Evolutionary conservation across 306 rosid genomes (phyloP), one percentile per base, ranked within the genome.

Genomic region (Dryas alaskensis): DNA sequence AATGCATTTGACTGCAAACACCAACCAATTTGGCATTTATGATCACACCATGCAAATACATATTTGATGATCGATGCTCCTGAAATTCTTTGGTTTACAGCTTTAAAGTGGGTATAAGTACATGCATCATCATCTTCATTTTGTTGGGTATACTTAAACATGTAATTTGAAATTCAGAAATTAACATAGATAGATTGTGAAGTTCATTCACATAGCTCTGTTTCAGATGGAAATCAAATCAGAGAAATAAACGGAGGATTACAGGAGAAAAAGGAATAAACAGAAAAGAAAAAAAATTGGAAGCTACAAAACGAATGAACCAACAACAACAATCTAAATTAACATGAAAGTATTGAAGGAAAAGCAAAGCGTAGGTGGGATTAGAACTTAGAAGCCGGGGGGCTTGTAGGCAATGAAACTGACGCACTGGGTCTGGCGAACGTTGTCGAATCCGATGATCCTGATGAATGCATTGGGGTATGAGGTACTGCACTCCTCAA

Each of bases 401-500:
- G 98, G 95, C 89, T 72, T 88, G 97, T 68, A 71, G 72, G 89
- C 97, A 43, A 94, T 89, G 97, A 91, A 89, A 80, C 96, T 90
- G 81, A 88, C 80, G 87, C 95, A 88, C 77, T 95, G 96, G 17
- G 83, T 87, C 84, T 94, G 98, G 13, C 96, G 92, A 11, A 3
- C 4, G 70, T 88, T 94, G 92, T 94, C 98, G 31, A 94, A 94
- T 40, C 96, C 97, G 9, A 94, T 89, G 89, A 94, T 84, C 8
- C 97, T 70, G 73, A 91, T 2, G 82, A 74, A 83, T 2, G 84
- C 8, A 0, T 0, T 1, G 0, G 99, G 99, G 85, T 92, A 72
- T 0, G 0, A 40, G 52, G 70, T 87, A 76, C 55, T 81, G 75
- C 7, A 25, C 66, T 92, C 98, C 0, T 76, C 60, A 3, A 90